Percentiles rank a stretch among this genome's conserved stretches.
Evolutionary conservation across 345 rosid species (phyloP).

Genomic region (Diplotaxis tenuifolia): DNA sequence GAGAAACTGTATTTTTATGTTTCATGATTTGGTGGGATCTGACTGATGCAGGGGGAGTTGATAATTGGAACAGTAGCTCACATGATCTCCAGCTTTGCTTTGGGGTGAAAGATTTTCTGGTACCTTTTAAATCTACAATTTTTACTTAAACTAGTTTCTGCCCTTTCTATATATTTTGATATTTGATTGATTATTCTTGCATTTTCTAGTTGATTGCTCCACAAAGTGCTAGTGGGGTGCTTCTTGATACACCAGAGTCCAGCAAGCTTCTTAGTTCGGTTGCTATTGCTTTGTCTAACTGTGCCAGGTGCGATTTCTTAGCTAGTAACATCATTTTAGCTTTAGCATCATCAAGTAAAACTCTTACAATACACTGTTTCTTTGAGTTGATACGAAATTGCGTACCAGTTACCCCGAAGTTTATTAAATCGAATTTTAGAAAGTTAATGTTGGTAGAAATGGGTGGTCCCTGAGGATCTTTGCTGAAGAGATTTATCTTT

Average conservation of each 20-base stretch:
- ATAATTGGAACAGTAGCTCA: conserved; percentile 56
- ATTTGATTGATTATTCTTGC: conserved; percentile 20
- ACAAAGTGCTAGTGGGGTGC: conserved; percentile 96
- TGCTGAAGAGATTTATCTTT: conserved; percentile 7
- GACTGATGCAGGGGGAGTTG: conserved; percentile 55
- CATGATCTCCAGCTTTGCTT: conserved; percentile 95
- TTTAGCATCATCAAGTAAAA: conserved; percentile 5
- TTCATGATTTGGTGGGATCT: conserved; percentile 35
- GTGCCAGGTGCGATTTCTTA: conserved; percentile 62
- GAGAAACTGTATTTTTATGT: conserved; percentile 30
- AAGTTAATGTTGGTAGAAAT: background rate
- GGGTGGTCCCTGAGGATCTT: conserved; percentile 4
- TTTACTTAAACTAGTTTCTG: background rate
- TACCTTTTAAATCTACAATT: conserved; percentile 32
- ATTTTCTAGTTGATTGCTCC: conserved; percentile 75
- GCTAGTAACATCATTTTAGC: conserved; percentile 20
- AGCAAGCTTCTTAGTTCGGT: conserved; percentile 90
- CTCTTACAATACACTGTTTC: conserved; percentile 18
- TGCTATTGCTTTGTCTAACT: conserved; percentile 91
- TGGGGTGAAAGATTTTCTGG: conserved; percentile 95
- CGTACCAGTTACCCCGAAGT: background rate
- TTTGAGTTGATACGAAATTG: conserved; percentile 8
- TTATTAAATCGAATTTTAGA: background rate
- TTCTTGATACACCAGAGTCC: conserved; percentile 90
- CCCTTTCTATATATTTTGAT: conserved; percentile 6